Conservation (phyloP, 495 filamentous ascomycete genomes). For the Hyaloscypha bicolor region DNA sequence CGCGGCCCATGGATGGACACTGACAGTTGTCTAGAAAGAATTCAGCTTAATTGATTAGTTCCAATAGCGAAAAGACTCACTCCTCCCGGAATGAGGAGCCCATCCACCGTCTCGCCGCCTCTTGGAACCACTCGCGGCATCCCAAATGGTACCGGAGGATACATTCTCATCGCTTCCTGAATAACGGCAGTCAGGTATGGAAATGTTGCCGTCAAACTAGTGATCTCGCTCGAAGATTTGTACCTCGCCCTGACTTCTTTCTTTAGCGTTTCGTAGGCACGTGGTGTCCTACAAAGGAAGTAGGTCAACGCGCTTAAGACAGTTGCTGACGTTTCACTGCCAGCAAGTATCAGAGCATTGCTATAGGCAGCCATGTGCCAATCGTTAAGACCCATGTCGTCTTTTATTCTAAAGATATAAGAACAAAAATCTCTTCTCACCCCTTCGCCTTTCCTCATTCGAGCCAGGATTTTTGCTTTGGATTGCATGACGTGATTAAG, state of each 20-base stretch:
- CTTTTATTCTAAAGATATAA: neutral
- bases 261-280: slow-evolving; percentile 44
- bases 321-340: slow-evolving; percentile 60
- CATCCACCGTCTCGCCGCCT: slow-evolving; percentile 27
- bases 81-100: slow-evolving; percentile 13
- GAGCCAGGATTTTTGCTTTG: neutral
- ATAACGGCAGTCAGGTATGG: slow-evolving; percentile 53
- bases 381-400: neutral
- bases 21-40: slow-evolving; percentile 43
- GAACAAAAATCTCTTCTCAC: slow-evolving; percentile 9
- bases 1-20: slow-evolving; percentile 50
- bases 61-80: neutral
- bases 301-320: slow-evolving; percentile 52
- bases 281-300: slow-evolving; percentile 46
- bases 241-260: slow-evolving; percentile 43
- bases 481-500: neutral
- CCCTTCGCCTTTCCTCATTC: slow-evolving; percentile 33
- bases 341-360: slow-evolving; percentile 23
- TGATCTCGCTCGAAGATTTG: slow-evolving; percentile 53
- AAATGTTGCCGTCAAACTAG: slow-evolving; percentile 40
- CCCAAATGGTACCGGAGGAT: slow-evolving; percentile 55
- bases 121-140: slow-evolving; percentile 43
- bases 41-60: neutral
- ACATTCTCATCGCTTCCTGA: slow-evolving; percentile 58
- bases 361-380: slow-evolving; percentile 3